Conservation (phyloP, 2,329 filamentous ascomycete species). For the Daldinia sp. region DNA sequence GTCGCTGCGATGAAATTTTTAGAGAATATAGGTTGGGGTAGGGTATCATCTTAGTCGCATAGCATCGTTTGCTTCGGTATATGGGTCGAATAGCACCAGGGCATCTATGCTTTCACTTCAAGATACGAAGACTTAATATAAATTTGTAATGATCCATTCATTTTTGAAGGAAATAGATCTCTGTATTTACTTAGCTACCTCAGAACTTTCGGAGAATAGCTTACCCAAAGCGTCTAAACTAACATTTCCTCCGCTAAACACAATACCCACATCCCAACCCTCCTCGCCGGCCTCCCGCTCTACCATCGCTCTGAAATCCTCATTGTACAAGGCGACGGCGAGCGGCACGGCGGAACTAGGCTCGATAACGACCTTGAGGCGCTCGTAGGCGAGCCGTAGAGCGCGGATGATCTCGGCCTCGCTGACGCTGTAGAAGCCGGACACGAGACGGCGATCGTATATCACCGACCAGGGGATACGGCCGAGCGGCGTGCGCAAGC, state of each 20-base stretch:
- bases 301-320: constrained; percentile 80
- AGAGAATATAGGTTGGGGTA: neutral
- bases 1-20: neutral
- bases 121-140: neutral
- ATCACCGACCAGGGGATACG: constrained; percentile 81
- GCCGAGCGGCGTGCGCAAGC: constrained; percentile 86
- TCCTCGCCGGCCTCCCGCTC: constrained; percentile 76
- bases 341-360: constrained; percentile 87
- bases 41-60: neutral
- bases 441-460: constrained; percentile 76
- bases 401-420: constrained; percentile 86
- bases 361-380: constrained; percentile 92
- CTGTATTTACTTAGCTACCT: neutral
- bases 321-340: constrained; percentile 85
- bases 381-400: constrained; percentile 82
- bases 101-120: neutral
- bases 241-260: constrained; percentile 72
- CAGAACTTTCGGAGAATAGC: constrained; percentile 57
- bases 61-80: neutral
- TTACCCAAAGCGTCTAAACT: constrained; percentile 65
- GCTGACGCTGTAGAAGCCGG: constrained; percentile 76
- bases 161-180: neutral
- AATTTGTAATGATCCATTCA: too few species aligned
- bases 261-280: constrained; percentile 78
- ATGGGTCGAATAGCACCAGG: neutral